These are phyloP conservation scores for Papiliotrema terrestris DNA, from an alignment of 1,284 basidiomycete genomes.

Conservation along the genomic window DNA sequence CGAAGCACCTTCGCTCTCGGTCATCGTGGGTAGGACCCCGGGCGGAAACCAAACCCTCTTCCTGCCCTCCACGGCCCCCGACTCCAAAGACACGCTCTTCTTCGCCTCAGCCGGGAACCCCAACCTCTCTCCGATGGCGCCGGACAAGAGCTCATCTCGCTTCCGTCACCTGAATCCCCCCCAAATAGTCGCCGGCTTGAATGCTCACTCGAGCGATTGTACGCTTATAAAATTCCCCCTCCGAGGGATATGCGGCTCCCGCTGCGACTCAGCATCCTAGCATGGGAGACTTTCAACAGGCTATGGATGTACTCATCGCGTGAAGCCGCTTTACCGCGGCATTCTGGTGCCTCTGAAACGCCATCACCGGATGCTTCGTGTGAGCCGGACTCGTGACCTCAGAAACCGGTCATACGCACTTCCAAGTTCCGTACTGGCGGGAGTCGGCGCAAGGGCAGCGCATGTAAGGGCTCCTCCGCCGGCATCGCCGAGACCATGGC, in stretches of 20 bases:
- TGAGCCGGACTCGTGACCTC: too few species aligned
- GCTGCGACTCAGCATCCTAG: background rate
- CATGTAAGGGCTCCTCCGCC: constrained; percentile 2
- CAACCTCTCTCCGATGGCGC: too few species aligned
- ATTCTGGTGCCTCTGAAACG: constrained; percentile 11
- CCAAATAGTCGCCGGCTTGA: too few species aligned
- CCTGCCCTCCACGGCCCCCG: too few species aligned
- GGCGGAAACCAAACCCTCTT: too few species aligned
- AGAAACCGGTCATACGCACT: background rate
- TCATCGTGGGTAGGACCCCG: too few species aligned
- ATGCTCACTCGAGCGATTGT: constrained; percentile 2
- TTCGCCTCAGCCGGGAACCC: too few species aligned
- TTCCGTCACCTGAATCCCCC: too few species aligned
- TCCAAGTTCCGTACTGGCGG: constrained; percentile 6
- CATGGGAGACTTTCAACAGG: background rate
- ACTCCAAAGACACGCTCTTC: too few species aligned
- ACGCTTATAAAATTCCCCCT: background rate
- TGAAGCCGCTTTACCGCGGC: constrained; percentile 8
- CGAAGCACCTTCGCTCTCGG: too few species aligned
- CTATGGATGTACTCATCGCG: background rate
- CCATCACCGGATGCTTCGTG: constrained; percentile 3
- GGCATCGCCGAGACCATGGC: background rate
- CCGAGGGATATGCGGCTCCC: background rate
- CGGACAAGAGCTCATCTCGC: too few species aligned
- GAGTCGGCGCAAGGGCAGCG: constrained; percentile 1